These are phyloP conservation scores for Herpetomonas tarakana DNA, from an alignment of 208 protist genomes.

Conservation along the genomic window DNA sequence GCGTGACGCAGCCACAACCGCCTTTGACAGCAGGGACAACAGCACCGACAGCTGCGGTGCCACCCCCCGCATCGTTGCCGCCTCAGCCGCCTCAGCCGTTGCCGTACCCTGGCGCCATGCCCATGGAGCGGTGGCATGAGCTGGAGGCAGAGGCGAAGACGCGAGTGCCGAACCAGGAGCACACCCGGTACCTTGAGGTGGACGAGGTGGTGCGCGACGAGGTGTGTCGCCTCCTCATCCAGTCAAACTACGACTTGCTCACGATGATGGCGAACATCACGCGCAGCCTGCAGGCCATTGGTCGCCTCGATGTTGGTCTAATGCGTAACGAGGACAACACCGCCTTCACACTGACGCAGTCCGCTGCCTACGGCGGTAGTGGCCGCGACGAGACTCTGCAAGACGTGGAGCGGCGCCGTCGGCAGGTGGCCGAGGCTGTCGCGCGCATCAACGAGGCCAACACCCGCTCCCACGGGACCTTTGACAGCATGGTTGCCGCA, in stretches of 20 bases:
- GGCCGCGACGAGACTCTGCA: conserved; percentile 14
- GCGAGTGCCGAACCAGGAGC: conserved; percentile 38
- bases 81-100: neutral
- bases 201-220: conserved; percentile 69
- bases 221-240: conserved; percentile 70
- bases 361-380: conserved; percentile 43
- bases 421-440: conserved; percentile 45
- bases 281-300: conserved; percentile 70
- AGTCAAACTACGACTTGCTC: conserved; percentile 71
- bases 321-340: conserved; percentile 74
- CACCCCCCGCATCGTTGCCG: conserved; percentile 10
- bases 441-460: conserved; percentile 53
- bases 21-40: neutral
- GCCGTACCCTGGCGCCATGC: conserved; percentile 20
- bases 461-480: conserved; percentile 22
- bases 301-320: conserved; percentile 76
- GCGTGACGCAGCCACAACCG: no score
- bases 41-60: neutral
- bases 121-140: conserved; percentile 27
- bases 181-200: conserved; percentile 64
- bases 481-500: conserved; percentile 17
- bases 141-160: conserved; percentile 41
- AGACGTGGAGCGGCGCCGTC: conserved; percentile 42
- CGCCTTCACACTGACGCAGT: conserved; percentile 81
- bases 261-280: conserved; percentile 61